These are phyloP conservation scores for Ophiostoma tasmaniense DNA, from an alignment of 2,329 filamentous ascomycete genomes.

Conservation along the genomic window DNA sequence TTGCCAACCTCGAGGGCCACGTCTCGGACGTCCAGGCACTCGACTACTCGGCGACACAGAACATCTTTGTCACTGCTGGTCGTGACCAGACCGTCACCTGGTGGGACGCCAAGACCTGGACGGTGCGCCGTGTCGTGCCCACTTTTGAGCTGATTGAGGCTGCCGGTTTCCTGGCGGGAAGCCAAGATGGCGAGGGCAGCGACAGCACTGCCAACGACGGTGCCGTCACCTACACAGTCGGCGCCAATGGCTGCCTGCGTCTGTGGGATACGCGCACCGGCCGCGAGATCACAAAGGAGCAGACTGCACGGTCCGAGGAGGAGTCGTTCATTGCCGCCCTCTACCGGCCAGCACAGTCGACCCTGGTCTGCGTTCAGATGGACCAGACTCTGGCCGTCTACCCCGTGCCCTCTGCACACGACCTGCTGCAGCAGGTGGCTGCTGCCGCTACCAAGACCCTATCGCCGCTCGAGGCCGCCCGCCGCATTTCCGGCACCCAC, in stretches of 20 bases:
- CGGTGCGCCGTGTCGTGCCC: constrained; percentile 68
- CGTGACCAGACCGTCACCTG: constrained; percentile 90
- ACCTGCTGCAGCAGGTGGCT: constrained; percentile 23
- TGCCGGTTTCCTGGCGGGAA: constrained; percentile 62
- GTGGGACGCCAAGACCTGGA: constrained; percentile 86
- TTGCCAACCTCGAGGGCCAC: constrained; percentile 78
- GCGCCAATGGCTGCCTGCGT: constrained; percentile 71
- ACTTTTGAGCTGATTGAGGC: constrained; percentile 79
- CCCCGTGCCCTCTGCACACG: constrained; percentile 32
- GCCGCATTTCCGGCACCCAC: constrained; percentile 88
- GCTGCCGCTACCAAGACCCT: constrained; percentile 18
- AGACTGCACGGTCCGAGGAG: constrained; percentile 50
- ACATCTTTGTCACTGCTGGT: constrained; percentile 72
- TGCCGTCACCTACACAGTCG: constrained; percentile 68
- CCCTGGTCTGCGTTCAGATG: constrained; percentile 73
- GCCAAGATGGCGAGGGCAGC: constrained; percentile 22
- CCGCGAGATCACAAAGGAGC: constrained; percentile 69
- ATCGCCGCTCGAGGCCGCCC: constrained; percentile 45
- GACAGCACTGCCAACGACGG: neutral
- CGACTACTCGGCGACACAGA: constrained; percentile 67
- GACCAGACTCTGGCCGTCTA: constrained; percentile 83
- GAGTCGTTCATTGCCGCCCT: constrained; percentile 66
- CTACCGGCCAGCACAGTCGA: constrained; percentile 55
- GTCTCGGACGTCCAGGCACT: constrained; percentile 88
- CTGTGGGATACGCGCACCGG: constrained; percentile 76